Evolutionary conservation across 139 green algal species (phyloP).

Genomic region (Picochlorum sp.): DNA sequence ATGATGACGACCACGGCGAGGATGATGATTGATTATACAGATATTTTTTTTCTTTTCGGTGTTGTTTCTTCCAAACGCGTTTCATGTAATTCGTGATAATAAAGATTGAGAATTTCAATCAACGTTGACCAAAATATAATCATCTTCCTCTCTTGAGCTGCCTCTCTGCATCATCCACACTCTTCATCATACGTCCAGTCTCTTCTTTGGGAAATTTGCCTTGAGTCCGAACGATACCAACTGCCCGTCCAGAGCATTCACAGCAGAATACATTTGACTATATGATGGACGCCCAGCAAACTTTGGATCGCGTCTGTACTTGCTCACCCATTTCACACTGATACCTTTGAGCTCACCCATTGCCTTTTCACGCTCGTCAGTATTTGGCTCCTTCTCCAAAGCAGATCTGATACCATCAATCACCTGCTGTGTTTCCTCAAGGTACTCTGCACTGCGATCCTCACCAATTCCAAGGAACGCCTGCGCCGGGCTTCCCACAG

Average conservation of each 20-base stretch:
- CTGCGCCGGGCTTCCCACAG: conserved; percentile 28
- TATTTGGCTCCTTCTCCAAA: conserved; percentile 48
- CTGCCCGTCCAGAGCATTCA: conserved; percentile 85
- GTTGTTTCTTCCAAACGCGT: neutral
- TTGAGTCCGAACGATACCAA: conserved; percentile 83
- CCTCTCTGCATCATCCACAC: conserved; percentile 50
- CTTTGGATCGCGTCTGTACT: conserved; percentile 34
- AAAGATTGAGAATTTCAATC: neutral
- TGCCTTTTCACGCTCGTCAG: conserved; percentile 53
- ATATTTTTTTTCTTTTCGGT: conserved; percentile 11
- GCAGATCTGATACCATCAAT: conserved; percentile 47
- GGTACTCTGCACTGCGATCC: conserved; percentile 31
- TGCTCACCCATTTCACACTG: conserved; percentile 10
- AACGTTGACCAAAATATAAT: neutral
- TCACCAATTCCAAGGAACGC: conserved; percentile 56
- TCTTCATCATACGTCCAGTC: conserved; percentile 79
- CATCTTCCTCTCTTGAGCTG: conserved; percentile 47
- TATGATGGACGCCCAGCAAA: conserved; percentile 71
- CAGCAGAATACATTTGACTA: conserved; percentile 77
- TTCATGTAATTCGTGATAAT: neutral
- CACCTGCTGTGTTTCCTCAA: conserved; percentile 18
- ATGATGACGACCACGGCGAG: neutral
- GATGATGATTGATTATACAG: neutral
- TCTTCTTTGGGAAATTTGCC: conserved; percentile 83
- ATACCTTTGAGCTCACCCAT: conserved; percentile 48